Base-by-base conservation (phyloP, 148 eudicot genomes). In the Polygonum maritimum region DNA sequence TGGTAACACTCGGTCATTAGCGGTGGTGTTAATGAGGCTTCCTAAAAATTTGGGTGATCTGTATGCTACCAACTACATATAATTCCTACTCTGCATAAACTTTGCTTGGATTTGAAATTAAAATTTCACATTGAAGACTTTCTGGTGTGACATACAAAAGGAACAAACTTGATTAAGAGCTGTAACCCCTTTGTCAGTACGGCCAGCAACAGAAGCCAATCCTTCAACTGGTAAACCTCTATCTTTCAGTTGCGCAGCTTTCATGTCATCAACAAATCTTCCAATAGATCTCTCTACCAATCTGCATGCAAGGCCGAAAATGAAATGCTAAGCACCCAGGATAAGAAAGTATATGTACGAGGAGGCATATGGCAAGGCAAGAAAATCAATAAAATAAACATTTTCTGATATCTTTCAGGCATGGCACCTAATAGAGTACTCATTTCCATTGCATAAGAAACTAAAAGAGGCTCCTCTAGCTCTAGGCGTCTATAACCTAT, bases 161-260 rank as follows among this genome's bases (percentile, higher is more conserved):
- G 98, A 89, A 77, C 96, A 92, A 86, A 92, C 94, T 95, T 95
- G 98, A 78, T 83, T 79, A 80, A 89, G 83, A 75, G 96, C 97
- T 21, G 97, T 81, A 77, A 95, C 98, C 80, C 97, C 97, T 84
- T 95, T 95, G 83, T 95, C 98, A 60, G 98, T 95, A 60, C 98
- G 92, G 54, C 97, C 98, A 83, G 98, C 97, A 79, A 95, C 98
- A 70, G 79, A 71, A 73, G 84, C 82, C 82, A 80, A 77, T 58
- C 87, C 97, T 82, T 95, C 92, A 79, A 90, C 48, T 33, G 97
- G 98, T 82, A 88, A 86, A 71, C 94, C 94, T 83, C 84, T 92
- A 21, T 85, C 90, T 84, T 87, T 92, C 78, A 86, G 82, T 75
- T 80, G 83, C 79, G 84, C 78, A 73, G 86, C 86, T 86, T 95